Base-by-base conservation (phyloP, 23 red algal genomes). In the Gracilaria caudata region DNA sequence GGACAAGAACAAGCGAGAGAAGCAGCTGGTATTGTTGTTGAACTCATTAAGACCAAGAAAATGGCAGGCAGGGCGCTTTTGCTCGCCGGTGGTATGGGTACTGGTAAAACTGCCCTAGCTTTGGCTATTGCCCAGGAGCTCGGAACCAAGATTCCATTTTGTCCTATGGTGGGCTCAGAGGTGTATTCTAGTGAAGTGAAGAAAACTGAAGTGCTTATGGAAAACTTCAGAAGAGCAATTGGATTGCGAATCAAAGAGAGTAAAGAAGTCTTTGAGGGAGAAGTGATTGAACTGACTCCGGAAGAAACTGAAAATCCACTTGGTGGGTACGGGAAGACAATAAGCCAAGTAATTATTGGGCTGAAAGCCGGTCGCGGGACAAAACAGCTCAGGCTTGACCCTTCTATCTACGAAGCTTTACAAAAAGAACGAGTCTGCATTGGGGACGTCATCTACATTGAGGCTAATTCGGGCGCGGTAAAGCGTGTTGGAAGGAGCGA, bases 191-290 rank as follows among this genome's bases (percentile, higher is more conserved):
- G 90, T 13, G 97, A 99, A 78, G 97, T 99, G 45, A 99, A 99
- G 55, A 99, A 99, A 77, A 95, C 97, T 26, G 97, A 99, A 64
- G 92, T 99, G 9, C 80, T 99, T 23, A 99, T 91, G 89, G 93
- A 95, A 65, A 86, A 94, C 76, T 99, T 99, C 77, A 68, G 97
- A 56, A 84, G 97, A 51, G 97, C 97, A 8, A 99, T 99, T 51
- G 97, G 97, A 32, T 57, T 99, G 68, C 80, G 97, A 58, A 94
- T 99, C 49, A 99, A 99, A 66, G 97, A 99, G 65, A 92, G 93
- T 37, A 99, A 99, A 80, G 97, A 99, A 85, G 97, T 99, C 12
- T 99, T 90, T 86, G 97, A 99, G 60, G 96, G 96, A 20, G 97
- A 99, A 72, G 97, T 99, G 37, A 93, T 89, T 20, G 97, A 99